phyloP scores from a whole-genome alignment of 1,284 basidiomycete genomes.

The Psilocybe mexicana region DNA sequence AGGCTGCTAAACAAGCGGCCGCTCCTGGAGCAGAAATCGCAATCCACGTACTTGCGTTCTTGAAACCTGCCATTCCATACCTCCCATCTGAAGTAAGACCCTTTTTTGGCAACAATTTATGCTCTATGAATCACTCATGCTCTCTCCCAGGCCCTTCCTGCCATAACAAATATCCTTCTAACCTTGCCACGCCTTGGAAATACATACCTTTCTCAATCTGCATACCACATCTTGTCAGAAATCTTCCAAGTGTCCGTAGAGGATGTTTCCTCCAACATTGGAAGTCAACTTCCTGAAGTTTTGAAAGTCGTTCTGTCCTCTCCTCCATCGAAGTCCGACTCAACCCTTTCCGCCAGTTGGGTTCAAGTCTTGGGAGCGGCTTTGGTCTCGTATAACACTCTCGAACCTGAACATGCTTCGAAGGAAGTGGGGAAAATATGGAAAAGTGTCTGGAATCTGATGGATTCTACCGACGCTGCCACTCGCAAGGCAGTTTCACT shows the following conservation, averaged over 20 bases:
- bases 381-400: slow-evolving; percentile 59
- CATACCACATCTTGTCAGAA: slow-evolving; percentile 79
- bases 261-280: slow-evolving; percentile 44
- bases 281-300: slow-evolving; percentile 65
- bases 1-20: slow-evolving; percentile 57
- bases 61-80: slow-evolving; percentile 65
- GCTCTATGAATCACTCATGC: slow-evolving; percentile 14
- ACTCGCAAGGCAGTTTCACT: slow-evolving; percentile 66
- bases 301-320: slow-evolving; percentile 75
- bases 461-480: slow-evolving; percentile 59
- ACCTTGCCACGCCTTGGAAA: slow-evolving; percentile 81
- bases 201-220: slow-evolving; percentile 80
- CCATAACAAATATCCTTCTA: slow-evolving; percentile 71
- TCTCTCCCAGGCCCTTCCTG: slow-evolving; percentile 60
- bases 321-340: slow-evolving; percentile 68
- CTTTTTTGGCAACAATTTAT: background rate
- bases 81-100: slow-evolving; percentile 64
- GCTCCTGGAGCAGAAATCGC: slow-evolving; percentile 69
- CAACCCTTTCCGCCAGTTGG: slow-evolving; percentile 70
- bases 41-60: slow-evolving; percentile 79
- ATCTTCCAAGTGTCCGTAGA: slow-evolving; percentile 62
- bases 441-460: slow-evolving; percentile 74
- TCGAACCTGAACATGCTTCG: slow-evolving; percentile 49
- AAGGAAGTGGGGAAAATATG: slow-evolving; percentile 67
- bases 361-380: slow-evolving; percentile 69